Conservation (phyloP, 495 filamentous ascomycete species). For the Annulohypoxylon bovei region DNA sequence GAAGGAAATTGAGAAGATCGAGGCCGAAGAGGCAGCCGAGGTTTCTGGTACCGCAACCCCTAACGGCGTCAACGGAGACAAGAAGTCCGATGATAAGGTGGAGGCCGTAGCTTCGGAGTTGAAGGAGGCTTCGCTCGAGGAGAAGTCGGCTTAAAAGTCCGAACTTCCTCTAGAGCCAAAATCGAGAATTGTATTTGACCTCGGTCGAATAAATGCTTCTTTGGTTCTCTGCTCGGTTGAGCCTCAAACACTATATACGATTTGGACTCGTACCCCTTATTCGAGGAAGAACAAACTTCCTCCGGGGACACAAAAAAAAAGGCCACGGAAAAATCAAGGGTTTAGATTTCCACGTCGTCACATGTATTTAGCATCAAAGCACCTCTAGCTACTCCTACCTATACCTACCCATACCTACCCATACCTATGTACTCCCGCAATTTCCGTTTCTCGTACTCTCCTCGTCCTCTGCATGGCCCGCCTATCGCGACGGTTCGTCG, state of each 20-base stretch:
- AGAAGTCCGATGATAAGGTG: constrained; percentile 52
- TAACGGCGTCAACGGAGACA: constrained; percentile 54
- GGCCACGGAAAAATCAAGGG: constrained; percentile 6
- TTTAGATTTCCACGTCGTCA: constrained; percentile 7
- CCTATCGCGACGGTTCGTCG: not conserved
- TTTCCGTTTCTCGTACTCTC: not conserved
- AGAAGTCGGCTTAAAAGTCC: constrained; percentile 66
- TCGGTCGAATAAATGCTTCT: constrained; percentile 11
- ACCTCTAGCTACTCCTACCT: not conserved
- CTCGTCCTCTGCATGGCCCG: not conserved
- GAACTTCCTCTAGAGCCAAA: constrained; percentile 33
- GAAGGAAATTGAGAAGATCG: constrained; percentile 71
- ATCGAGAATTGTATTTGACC: not conserved
- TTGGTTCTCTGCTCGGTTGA: not conserved
- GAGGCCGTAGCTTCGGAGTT: constrained; percentile 66
- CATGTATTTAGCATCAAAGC: constrained; percentile 22
- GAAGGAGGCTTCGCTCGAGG: constrained; percentile 75
- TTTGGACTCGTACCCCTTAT: not conserved
- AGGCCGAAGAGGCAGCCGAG: constrained; percentile 62
- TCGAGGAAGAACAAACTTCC: constrained; percentile 1
- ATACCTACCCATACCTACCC: not conserved
- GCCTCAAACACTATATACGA: constrained; percentile 3
- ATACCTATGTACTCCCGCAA: not conserved
- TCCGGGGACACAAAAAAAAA: constrained; percentile 8
- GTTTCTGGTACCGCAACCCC: constrained; percentile 47